phyloP scores from a whole-genome alignment of 805 yeast genomes.

The Saccharomycodes ludwigii region DNA sequence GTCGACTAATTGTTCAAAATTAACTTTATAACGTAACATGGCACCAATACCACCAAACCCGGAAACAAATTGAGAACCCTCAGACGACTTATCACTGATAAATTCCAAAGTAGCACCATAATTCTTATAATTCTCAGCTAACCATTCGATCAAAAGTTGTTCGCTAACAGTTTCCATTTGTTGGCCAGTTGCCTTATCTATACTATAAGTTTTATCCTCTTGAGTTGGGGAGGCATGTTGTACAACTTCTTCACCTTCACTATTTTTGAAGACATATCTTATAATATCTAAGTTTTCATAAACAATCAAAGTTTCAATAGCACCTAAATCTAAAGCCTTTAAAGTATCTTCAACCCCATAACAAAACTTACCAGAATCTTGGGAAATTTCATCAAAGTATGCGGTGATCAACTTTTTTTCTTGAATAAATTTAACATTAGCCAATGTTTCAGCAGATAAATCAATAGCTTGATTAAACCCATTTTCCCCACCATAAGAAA shows the following conservation, averaged over 20 bases:
- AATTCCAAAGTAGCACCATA: constrained; percentile 95
- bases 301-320: constrained; percentile 86
- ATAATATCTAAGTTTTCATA: constrained; percentile 81
- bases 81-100: constrained; percentile 91
- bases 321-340: constrained; percentile 93
- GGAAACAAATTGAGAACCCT: constrained; percentile 95
- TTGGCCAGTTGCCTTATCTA: constrained; percentile 76
- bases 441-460: constrained; percentile 89
- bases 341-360: constrained; percentile 94
- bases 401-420: constrained; percentile 88
- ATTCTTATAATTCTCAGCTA: constrained; percentile 89
- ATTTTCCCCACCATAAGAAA: constrained; percentile 98
- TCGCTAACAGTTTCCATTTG: constrained; percentile 88
- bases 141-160: constrained; percentile 86
- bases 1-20: constrained; percentile 88
- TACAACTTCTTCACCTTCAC: constrained; percentile 66
- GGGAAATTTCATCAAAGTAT: constrained; percentile 95
- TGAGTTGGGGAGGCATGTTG: constrained; percentile 63
- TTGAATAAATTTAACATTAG: constrained; percentile 95
- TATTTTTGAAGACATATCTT: constrained; percentile 73
- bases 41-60: constrained; percentile 99
- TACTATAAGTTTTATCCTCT: constrained; percentile 60
- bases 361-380: constrained; percentile 95
- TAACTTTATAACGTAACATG: constrained; percentile 86
- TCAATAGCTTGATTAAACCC: constrained; percentile 99